phyloP scores from a whole-genome alignment of 441 rosid species.

The Euphorbia schlechtendalii region DNA sequence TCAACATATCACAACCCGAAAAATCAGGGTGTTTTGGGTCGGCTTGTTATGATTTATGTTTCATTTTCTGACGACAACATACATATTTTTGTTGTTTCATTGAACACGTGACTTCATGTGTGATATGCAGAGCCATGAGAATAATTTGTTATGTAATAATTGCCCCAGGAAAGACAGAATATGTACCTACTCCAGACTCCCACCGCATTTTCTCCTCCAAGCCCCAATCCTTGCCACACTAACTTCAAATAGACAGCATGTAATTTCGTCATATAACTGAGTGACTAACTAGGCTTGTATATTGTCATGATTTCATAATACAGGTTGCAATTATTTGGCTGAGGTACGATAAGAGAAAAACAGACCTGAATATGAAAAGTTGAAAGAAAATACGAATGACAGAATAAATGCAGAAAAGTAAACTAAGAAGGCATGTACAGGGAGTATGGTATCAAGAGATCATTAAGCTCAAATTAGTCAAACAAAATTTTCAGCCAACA shows the following conservation, averaged over 20 bases:
- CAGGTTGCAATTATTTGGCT: neutral
- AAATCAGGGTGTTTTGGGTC: neutral
- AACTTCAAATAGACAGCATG: conserved; percentile 35
- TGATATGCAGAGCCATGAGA: neutral
- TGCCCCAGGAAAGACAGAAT: neutral
- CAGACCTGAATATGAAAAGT: neutral
- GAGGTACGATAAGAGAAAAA: neutral
- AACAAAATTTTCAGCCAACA: neutral
- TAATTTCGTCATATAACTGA: neutral
- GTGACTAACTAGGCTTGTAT: neutral
- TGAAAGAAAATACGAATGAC: neutral
- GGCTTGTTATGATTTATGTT: no score
- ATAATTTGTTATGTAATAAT: neutral
- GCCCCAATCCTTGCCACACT: conserved; percentile 76
- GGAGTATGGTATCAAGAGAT: neutral
- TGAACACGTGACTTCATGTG: neutral
- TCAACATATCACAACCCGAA: neutral
- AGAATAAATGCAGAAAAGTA: conserved; percentile 2
- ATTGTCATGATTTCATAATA: neutral
- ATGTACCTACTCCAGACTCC: conserved; percentile 73
- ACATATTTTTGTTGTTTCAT: no score
- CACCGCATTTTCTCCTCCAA: conserved; percentile 47
- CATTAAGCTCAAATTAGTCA: neutral
- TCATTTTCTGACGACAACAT: no score
- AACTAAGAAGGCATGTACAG: neutral